phyloP scores from a whole-genome alignment of 257 asterid species.

The Ballota nigra region DNA sequence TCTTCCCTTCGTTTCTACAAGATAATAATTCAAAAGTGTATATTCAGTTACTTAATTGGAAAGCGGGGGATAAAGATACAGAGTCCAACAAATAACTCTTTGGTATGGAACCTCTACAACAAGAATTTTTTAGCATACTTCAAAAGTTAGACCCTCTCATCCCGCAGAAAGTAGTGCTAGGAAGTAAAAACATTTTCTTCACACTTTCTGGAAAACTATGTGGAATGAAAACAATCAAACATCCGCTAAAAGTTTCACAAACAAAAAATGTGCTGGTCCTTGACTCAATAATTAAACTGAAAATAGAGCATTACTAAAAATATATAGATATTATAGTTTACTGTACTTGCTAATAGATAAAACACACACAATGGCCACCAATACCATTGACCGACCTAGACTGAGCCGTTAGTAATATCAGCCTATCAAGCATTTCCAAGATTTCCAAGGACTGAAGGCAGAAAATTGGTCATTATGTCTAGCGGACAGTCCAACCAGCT shows the following conservation, averaged over 20 bases:
- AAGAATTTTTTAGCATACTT: too few relatives aligned
- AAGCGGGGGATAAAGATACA: not conserved
- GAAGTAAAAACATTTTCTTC: not conserved
- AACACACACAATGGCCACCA: not conserved
- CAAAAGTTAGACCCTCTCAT: too few relatives aligned
- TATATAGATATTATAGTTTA: too few relatives aligned
- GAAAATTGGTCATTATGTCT: not conserved
- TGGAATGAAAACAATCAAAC: not conserved
- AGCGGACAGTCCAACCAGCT: not conserved
- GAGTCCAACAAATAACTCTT: not conserved
- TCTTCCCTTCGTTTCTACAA: conserved; percentile 87
- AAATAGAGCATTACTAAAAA: too few relatives aligned
- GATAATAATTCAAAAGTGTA: not conserved
- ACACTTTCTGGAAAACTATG: not conserved
- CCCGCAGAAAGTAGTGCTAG: not conserved
- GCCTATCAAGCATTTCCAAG: not conserved
- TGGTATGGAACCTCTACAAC: too few relatives aligned
- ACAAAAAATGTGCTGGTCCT: not conserved
- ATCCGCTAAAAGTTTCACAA: not conserved
- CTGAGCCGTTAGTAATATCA: not conserved
- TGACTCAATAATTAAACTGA: not conserved
- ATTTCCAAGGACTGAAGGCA: not conserved
- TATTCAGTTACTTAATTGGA: not conserved
- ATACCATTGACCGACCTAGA: not conserved
- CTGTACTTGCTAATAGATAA: not conserved